Conservation (phyloP, 768 basidiomycete genomes). For the Boletus speciosus region DNA sequence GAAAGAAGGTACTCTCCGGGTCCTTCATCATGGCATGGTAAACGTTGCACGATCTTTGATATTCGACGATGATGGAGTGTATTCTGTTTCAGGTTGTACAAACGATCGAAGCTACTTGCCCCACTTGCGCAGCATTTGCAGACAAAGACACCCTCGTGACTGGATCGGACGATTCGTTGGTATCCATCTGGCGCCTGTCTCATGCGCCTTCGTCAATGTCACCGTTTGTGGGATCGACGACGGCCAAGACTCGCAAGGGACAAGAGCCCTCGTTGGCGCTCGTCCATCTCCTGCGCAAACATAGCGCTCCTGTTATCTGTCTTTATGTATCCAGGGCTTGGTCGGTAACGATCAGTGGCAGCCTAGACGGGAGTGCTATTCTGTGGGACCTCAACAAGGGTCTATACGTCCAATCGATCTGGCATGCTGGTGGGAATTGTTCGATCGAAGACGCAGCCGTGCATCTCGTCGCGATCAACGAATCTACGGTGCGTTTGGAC, state of each 20-base stretch:
- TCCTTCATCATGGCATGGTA: conserved; percentile 63
- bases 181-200: conserved; percentile 76
- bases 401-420: conserved; percentile 75
- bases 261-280: conserved; percentile 37
- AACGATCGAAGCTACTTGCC: conserved; percentile 69
- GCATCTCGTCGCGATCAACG: conserved; percentile 73
- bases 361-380: conserved; percentile 80
- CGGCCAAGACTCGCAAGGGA: conserved; percentile 18
- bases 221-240: conserved; percentile 20
- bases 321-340: conserved; percentile 75
- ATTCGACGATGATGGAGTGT: not conserved
- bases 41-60: not conserved
- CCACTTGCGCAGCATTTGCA: conserved; percentile 75
- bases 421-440: conserved; percentile 46
- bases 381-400: conserved; percentile 90
- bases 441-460: conserved; percentile 41
- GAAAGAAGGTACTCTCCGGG: conserved; percentile 52
- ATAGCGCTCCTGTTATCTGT: conserved; percentile 63
- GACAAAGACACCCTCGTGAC: conserved; percentile 73
- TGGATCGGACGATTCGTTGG: conserved; percentile 73
- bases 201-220: conserved; percentile 27
- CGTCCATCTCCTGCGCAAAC: conserved; percentile 78
- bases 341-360: conserved; percentile 82
- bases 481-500: conserved; percentile 66
- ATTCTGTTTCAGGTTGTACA: conserved; percentile 54